These are phyloP conservation scores for Dactylella cylindrospora DNA, from an alignment of 2,329 filamentous ascomycete genomes.

Conservation along the genomic window DNA sequence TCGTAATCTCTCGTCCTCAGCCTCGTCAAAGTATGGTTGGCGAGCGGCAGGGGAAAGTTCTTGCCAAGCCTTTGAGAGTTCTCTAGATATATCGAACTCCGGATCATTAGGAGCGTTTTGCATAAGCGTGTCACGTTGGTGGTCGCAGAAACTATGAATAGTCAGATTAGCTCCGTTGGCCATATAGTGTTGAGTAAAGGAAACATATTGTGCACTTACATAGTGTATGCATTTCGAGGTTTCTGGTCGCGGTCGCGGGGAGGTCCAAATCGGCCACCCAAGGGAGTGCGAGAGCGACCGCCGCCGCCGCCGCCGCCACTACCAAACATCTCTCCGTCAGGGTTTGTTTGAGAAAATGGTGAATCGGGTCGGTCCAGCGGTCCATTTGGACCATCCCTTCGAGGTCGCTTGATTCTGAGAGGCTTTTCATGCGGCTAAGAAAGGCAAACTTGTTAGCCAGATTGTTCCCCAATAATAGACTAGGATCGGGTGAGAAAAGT, in stretches of 20 bases:
- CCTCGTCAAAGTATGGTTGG: constrained; percentile 49
- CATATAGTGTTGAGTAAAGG: neutral
- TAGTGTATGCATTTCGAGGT: constrained; percentile 49
- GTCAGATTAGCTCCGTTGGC: constrained; percentile 5
- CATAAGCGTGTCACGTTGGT: constrained; percentile 48
- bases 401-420: constrained; percentile 66
- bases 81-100: constrained; percentile 49
- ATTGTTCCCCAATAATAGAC: neutral
- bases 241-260: constrained; percentile 45
- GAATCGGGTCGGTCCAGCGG: constrained; percentile 47
- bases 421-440: constrained; percentile 74
- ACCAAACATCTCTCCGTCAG: constrained; percentile 34
- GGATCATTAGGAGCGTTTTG: constrained; percentile 47
- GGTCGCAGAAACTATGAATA: constrained; percentile 48
- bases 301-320: neutral
- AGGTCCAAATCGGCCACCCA: constrained; percentile 37
- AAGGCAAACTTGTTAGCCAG: constrained; percentile 1
- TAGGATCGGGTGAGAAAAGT: neutral
- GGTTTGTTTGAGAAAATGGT: constrained; percentile 46
- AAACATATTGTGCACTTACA: constrained; percentile 41
- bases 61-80: constrained; percentile 49
- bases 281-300: constrained; percentile 25
- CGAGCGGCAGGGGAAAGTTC: constrained; percentile 47
- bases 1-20: constrained; percentile 47
- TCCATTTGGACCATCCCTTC: constrained; percentile 48